These are phyloP conservation scores for Taiwanofungus camphoratus DNA, from an alignment of 1,284 basidiomycete species.

Conservation along the genomic window DNA sequence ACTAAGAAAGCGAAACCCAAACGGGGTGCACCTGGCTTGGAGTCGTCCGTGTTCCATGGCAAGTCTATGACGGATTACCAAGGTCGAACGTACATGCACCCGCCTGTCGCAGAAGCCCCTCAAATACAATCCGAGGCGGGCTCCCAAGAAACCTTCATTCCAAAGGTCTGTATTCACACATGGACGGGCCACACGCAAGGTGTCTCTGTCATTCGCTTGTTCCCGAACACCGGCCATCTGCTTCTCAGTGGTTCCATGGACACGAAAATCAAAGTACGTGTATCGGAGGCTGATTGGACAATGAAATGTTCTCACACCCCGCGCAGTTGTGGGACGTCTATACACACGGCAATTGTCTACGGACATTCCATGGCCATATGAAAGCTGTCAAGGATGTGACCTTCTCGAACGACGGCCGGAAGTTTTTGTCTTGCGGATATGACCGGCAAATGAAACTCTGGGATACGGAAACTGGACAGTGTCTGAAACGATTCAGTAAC, in stretches of 20 bases:
- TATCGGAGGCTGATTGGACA: neutral
- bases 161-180: slow-evolving; percentile 93
- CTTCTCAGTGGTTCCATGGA: slow-evolving; percentile 96
- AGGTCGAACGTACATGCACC: slow-evolving; percentile 96
- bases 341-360: slow-evolving; percentile 91
- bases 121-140: slow-evolving; percentile 78
- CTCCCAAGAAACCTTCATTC: slow-evolving; percentile 88
- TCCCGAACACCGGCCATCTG: slow-evolving; percentile 91
- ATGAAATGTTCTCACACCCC: slow-evolving; percentile 9
- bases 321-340: slow-evolving; percentile 95
- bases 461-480: slow-evolving; percentile 99
- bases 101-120: slow-evolving; percentile 78
- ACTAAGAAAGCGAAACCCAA: slow-evolving; percentile 75
- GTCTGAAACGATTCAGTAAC: slow-evolving; percentile 92
- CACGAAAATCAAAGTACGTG: slow-evolving; percentile 90
- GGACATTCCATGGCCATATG: slow-evolving; percentile 96
- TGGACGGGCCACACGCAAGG: slow-evolving; percentile 98
- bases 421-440: slow-evolving; percentile 91
- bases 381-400: slow-evolving; percentile 96
- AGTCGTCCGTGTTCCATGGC: slow-evolving; percentile 94
- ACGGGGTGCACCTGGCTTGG: slow-evolving; percentile 77
- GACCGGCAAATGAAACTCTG: slow-evolving; percentile 98
- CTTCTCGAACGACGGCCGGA: slow-evolving; percentile 89
- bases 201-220: slow-evolving; percentile 88
- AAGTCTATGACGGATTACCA: slow-evolving; percentile 97